phyloP scores from a whole-genome alignment of 345 rosid species.

The Salix exigua region DNA sequence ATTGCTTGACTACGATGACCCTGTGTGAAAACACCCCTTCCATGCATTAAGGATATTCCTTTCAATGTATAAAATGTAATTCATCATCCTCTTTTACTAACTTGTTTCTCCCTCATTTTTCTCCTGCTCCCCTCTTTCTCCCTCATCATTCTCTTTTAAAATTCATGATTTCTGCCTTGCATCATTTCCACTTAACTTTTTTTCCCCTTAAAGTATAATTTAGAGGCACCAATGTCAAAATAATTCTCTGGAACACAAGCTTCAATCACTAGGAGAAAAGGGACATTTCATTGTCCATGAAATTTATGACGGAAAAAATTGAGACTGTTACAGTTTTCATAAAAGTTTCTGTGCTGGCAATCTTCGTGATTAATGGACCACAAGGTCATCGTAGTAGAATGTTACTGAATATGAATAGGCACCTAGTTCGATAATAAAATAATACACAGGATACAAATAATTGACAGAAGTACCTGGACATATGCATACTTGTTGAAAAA shows the following conservation, averaged over 20 bases:
- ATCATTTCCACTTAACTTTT: background rate
- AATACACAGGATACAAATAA: background rate
- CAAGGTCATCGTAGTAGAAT: background rate
- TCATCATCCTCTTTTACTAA: background rate
- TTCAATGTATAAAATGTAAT: background rate
- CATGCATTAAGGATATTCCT: background rate
- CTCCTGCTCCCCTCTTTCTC: background rate
- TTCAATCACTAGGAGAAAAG: background rate
- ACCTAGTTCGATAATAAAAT: background rate
- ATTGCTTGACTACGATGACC: background rate
- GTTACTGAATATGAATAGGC: background rate
- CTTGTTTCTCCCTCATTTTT: background rate
- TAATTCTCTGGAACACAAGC: background rate
- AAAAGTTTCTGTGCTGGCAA: background rate
- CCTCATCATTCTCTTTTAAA: background rate
- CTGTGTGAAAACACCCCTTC: background rate
- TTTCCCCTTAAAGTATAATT: background rate
- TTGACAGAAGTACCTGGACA: conserved; percentile 63
- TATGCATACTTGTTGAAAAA: conserved; percentile 94
- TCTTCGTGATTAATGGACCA: background rate
- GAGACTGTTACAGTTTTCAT: background rate
- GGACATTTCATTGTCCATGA: background rate
- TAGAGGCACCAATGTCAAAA: background rate
- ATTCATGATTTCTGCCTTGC: background rate
- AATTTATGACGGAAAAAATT: background rate